These are phyloP conservation scores for Carex myosuroides DNA, from an alignment of 176 grass and related monocot genomes.

Conservation along the genomic window DNA sequence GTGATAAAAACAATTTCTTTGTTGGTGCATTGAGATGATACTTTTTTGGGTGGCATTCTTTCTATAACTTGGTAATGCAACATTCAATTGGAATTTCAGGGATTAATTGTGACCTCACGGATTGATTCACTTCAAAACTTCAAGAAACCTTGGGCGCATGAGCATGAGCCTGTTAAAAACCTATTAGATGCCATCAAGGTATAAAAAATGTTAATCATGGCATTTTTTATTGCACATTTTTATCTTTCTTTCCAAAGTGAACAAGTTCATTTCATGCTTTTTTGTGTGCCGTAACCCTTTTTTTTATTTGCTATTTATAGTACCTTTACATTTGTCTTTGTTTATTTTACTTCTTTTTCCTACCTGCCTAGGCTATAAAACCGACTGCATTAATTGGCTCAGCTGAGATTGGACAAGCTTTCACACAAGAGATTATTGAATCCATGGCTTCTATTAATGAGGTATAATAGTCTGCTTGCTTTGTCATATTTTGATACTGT, in stretches of 20 bases:
- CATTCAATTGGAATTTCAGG: slow-evolving; percentile 36
- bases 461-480: slow-evolving; percentile 21
- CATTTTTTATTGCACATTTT: neutral
- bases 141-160: slow-evolving; percentile 85
- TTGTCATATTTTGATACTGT: neutral
- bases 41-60: neutral
- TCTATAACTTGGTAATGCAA: neutral
- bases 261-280: neutral
- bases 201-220: slow-evolving; percentile 12
- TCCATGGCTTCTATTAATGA: slow-evolving; percentile 71
- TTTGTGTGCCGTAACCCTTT: neutral
- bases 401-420: slow-evolving; percentile 75
- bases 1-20: neutral
- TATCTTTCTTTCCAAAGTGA: neutral
- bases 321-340: neutral
- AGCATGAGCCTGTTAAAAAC: slow-evolving; percentile 65
- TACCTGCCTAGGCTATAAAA: slow-evolving; percentile 46
- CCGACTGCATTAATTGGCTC: slow-evolving; percentile 67
- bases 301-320: neutral
- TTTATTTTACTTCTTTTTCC: neutral
- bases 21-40: neutral
- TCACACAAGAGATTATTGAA: slow-evolving; percentile 78
- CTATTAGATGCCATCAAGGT: slow-evolving; percentile 76
- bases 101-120: slow-evolving; percentile 71
- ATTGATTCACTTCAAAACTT: slow-evolving; percentile 64